phyloP scores from a whole-genome alignment of 805 yeast species.

The Ogataea paraovalis region DNA sequence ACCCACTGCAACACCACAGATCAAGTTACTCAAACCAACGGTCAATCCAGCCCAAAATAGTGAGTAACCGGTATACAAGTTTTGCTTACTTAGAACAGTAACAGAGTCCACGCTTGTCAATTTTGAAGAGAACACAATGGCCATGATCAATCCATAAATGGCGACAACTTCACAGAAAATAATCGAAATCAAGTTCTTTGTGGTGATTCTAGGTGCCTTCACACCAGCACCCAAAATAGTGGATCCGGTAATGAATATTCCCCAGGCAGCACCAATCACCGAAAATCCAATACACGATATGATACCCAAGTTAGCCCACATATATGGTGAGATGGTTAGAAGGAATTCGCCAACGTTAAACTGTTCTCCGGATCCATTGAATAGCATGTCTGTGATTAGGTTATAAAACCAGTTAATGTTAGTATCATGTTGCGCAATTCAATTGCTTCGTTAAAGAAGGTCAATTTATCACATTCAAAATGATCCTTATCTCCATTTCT shows the following conservation, averaged over 20 bases:
- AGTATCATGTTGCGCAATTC: too few relatives aligned
- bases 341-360: constrained; percentile 90
- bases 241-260: constrained; percentile 92
- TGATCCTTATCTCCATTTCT: too few relatives aligned
- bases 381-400: constrained; percentile 47
- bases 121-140: constrained; percentile 93
- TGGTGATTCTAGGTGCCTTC: constrained; percentile 93
- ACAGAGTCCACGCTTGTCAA: constrained; percentile 62
- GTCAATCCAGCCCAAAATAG: constrained; percentile 98
- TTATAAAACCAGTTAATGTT: neutral
- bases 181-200: constrained; percentile 92
- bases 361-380: constrained; percentile 88
- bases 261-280: constrained; percentile 99
- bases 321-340: constrained; percentile 82
- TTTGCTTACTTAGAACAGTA: constrained; percentile 70
- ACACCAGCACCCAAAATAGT: constrained; percentile 98
- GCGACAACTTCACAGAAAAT: constrained; percentile 99
- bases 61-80: constrained; percentile 91
- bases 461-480: too few relatives aligned
- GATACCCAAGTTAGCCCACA: constrained; percentile 95
- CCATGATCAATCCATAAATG: constrained; percentile 94
- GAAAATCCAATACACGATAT: constrained; percentile 88
- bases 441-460: too few relatives aligned
- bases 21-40: constrained; percentile 87
- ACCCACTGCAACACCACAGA: constrained; percentile 97